Evolutionary conservation across 768 basidiomycete genomes (phyloP).

Genomic region (Amanita jacksonii): DNA sequence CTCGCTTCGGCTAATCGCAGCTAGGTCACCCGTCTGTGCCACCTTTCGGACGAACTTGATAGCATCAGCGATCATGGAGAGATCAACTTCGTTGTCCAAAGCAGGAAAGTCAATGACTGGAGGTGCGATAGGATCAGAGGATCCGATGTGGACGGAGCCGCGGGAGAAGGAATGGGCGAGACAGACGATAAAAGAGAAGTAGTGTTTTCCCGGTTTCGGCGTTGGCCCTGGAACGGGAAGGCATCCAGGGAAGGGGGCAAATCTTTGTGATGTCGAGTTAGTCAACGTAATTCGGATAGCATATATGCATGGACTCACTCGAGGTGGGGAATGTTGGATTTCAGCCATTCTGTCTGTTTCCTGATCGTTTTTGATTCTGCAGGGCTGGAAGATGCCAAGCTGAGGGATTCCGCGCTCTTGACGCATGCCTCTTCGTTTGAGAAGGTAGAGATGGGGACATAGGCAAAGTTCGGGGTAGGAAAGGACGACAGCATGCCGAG

Average conservation of each 20-base stretch:
- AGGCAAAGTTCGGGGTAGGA: not conserved
- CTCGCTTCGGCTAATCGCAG: slow-evolving; percentile 2
- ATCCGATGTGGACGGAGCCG: slow-evolving; percentile 6
- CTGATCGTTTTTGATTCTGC: slow-evolving; percentile 1
- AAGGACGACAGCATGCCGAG: slow-evolving; percentile 4
- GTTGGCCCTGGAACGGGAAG: not conserved
- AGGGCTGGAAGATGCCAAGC: not conserved
- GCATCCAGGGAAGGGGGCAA: slow-evolving; percentile 4
- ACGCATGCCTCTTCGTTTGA: not conserved
- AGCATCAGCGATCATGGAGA: slow-evolving; percentile 1
- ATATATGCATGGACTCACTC: not conserved
- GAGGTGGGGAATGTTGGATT: slow-evolving; percentile 4
- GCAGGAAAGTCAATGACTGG: slow-evolving; percentile 9
- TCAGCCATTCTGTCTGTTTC: slow-evolving; percentile 4
- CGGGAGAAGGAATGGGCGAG: slow-evolving; percentile 4
- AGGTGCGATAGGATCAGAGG: slow-evolving; percentile 4
- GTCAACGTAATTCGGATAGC: too few species aligned
- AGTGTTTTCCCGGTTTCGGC: slow-evolving; percentile 2
- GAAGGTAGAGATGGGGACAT: slow-evolving; percentile 1
- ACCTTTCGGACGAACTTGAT: not conserved
- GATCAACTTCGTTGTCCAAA: slow-evolving; percentile 6
- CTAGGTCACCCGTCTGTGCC: not conserved
- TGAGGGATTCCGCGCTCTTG: slow-evolving; percentile 1
- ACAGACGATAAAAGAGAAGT: slow-evolving; percentile 3
- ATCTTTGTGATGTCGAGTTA: not conserved